These are phyloP conservation scores for Candida loeiensis DNA, from an alignment of 805 yeast species.

Conservation along the genomic window DNA sequence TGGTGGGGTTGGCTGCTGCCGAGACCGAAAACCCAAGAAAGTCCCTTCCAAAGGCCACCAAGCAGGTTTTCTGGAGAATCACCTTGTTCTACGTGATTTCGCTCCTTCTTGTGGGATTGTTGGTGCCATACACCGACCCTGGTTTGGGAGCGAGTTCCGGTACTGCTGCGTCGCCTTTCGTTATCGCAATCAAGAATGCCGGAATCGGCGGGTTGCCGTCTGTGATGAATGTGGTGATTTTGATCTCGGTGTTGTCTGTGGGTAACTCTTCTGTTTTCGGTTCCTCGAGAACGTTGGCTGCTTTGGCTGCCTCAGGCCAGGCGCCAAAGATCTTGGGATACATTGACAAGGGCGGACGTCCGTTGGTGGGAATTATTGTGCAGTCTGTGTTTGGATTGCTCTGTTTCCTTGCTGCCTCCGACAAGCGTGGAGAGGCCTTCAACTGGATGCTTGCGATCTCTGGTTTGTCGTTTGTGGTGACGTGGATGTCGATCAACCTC, in stretches of 20 bases:
- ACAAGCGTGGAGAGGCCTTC: constrained; percentile 54
- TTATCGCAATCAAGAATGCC: constrained; percentile 64
- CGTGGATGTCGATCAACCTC: constrained; percentile 71
- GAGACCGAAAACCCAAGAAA: constrained; percentile 67
- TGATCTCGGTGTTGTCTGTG: constrained; percentile 70
- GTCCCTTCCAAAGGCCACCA: constrained; percentile 67
- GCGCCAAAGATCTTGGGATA: constrained; percentile 61
- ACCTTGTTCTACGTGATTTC: constrained; percentile 62
- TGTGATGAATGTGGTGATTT: constrained; percentile 64
- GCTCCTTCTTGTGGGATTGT: constrained; percentile 52
- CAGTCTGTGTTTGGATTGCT: constrained; percentile 52
- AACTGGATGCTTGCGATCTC: constrained; percentile 71
- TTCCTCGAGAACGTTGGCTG: constrained; percentile 63
- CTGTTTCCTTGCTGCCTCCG: constrained; percentile 61
- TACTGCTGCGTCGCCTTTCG: constrained; percentile 70
- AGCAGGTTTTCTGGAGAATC: constrained; percentile 81
- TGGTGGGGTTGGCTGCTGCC: constrained; percentile 72
- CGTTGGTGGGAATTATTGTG: constrained; percentile 60
- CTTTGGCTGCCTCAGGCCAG: constrained; percentile 62
- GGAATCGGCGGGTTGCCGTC: constrained; percentile 65
- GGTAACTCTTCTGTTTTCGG: constrained; percentile 71
- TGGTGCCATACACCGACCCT: constrained; percentile 60
- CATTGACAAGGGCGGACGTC: constrained; percentile 76
- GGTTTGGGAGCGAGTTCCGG: constrained; percentile 49
- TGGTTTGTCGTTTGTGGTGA: constrained; percentile 68